These are phyloP conservation scores for Exserohilum turcica DNA, from an alignment of 2,329 filamentous ascomycete species.

Conservation along the genomic window DNA sequence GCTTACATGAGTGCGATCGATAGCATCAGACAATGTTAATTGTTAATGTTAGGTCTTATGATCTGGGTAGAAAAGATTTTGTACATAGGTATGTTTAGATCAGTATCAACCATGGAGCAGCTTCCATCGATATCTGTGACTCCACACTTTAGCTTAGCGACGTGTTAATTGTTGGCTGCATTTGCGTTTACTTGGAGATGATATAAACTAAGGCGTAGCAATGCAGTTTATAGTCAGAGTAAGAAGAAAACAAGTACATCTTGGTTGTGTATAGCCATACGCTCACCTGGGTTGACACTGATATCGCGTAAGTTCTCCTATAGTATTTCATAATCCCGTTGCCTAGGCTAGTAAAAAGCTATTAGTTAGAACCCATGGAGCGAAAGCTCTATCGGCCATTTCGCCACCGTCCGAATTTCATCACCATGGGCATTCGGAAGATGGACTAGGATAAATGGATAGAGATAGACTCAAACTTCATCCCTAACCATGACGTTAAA, in stretches of 20 bases:
- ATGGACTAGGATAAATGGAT: constrained; percentile 8
- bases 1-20: background rate
- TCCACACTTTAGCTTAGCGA: background rate
- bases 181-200: background rate
- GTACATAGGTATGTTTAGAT: background rate
- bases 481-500: constrained; percentile 2
- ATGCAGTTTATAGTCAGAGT: background rate
- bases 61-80: background rate
- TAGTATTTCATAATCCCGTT: background rate
- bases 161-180: background rate
- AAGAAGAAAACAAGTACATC: background rate
- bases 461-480: constrained; percentile 6
- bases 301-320: background rate
- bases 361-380: background rate
- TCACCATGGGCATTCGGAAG: background rate
- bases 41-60: background rate
- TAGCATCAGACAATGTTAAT: background rate
- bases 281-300: background rate
- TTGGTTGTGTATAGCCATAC: background rate
- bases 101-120: background rate
- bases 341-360: background rate
- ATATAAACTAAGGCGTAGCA: background rate
- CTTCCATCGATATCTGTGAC: too few relatives aligned
- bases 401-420: background rate
- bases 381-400: constrained; percentile 1